Evolutionary conservation across 352 stramenopile genomes (phyloP).

Genomic region (Phytophthora ohioensis): DNA sequence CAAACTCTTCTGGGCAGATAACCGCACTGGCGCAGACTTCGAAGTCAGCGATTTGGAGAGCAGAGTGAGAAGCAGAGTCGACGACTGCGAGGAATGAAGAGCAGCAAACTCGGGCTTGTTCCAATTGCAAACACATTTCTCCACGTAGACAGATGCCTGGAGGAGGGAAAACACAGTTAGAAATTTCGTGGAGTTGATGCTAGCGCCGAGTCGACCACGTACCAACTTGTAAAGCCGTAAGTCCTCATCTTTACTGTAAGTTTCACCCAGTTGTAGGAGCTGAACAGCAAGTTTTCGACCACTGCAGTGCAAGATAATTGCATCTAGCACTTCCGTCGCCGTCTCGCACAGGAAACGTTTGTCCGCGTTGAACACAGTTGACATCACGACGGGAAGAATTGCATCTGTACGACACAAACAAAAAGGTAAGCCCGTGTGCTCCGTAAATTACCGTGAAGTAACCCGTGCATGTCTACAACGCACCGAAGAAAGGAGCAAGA

Average conservation of each 20-base stretch:
- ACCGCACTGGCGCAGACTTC: slow-evolving; percentile 57
- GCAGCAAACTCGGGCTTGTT: slow-evolving; percentile 38
- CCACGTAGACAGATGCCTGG: slow-evolving; percentile 66
- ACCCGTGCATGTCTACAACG: neutral
- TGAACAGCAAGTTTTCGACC: slow-evolving; percentile 46
- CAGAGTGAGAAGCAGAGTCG: slow-evolving; percentile 31
- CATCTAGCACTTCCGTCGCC: slow-evolving; percentile 65
- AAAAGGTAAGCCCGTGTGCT: too few relatives aligned
- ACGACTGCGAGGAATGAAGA: slow-evolving; percentile 33
- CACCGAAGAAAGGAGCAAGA: slow-evolving; percentile 61
- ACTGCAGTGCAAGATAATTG: slow-evolving; percentile 63
- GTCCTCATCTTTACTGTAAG: slow-evolving; percentile 44
- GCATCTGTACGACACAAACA: slow-evolving; percentile 35
- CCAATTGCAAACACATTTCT: slow-evolving; percentile 65
- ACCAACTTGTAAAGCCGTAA: slow-evolving; percentile 65
- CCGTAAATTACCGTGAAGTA: too few relatives aligned
- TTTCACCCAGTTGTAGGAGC: slow-evolving; percentile 45
- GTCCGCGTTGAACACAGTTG: slow-evolving; percentile 55
- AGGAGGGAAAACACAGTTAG: neutral
- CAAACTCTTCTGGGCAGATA: slow-evolving; percentile 56
- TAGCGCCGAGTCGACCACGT: slow-evolving; percentile 1
- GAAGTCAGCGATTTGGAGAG: slow-evolving; percentile 45
- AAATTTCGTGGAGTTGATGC: neutral
- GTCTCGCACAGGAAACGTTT: slow-evolving; percentile 71
- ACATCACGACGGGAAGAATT: slow-evolving; percentile 56